Base-by-base conservation (phyloP, 2,329 filamentous ascomycete genomes). In the Alternaria angustiovoidea region DNA sequence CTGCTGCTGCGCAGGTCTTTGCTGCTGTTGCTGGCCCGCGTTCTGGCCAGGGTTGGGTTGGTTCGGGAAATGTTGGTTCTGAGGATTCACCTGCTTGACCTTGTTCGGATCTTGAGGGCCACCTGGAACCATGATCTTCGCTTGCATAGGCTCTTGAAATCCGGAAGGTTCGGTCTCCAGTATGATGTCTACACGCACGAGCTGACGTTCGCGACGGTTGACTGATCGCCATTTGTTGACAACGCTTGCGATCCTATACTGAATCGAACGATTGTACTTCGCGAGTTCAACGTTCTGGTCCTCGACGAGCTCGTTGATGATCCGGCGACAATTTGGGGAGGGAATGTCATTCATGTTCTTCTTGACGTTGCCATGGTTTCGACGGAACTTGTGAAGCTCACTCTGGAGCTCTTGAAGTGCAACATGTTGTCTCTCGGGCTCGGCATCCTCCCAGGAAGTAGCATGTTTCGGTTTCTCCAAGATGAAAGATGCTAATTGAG, bases 211-310 rank as follows among this genome's bases (percentile, higher is more conserved):
- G 1, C 24, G 47, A 3, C 61, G 59, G n/a, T 57, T 62, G 39
- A 72, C 43, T 0, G n/a, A 39, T 18, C 61, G 66, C 65, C 66
- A 75, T 24, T 70, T 61, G 18, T 72, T 63, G 2, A 74, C 58
- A 5, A 77, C 61, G n/a, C 66, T 69, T 2, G 69, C 75, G 32
- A 78, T 72, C 2, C 43, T 67, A 61, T 70, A 78, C 18, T 73
- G 62, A 4, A 74, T 52, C 11, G 59, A 67, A 5, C 61, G 65
- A 44, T 73, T 73, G n/a, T 54, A 41, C 22, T 63, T 56, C 48
- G 53, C 62, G 5, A 77, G 70, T 16, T 54, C 51, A 7, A 61
- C 51, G 30, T 71, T 78, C 53, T 77, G 64, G 5, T 72, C 61
- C 16, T 72, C 60, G 4, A 76, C 69, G 20, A 77, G 68, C 20